phyloP scores from a whole-genome alignment of 139 green algal genomes.

The Tetradesmus obliquus region DNA sequence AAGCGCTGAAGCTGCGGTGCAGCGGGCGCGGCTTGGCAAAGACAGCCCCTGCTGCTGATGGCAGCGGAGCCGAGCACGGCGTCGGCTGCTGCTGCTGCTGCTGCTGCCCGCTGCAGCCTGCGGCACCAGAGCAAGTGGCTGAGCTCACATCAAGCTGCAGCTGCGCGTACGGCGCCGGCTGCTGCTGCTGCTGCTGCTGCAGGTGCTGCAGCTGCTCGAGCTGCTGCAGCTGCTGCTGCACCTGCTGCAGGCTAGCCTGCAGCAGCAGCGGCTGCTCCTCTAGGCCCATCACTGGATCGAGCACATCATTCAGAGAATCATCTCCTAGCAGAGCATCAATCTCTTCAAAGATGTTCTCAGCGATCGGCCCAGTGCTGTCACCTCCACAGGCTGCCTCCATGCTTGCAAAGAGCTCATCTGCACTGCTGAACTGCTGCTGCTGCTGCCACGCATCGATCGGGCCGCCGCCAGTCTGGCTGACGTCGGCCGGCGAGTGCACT shows the following conservation, averaged over 20 bases:
- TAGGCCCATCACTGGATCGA: neutral
- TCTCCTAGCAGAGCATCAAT: neutral
- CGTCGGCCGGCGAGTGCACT: neutral
- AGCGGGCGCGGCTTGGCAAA: neutral
- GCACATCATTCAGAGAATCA: neutral
- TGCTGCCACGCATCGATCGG: neutral
- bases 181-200: neutral
- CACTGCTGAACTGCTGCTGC: neutral
- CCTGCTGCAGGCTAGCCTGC: neutral
- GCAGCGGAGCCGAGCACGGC: neutral
- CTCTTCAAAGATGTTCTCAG: slow-evolving; percentile 17
- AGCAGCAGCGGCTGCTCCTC: slow-evolving; percentile 1
- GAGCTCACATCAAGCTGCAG: neutral
- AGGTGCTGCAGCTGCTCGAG: neutral
- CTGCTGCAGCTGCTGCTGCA: neutral
- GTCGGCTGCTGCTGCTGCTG: slow-evolving; percentile 25
- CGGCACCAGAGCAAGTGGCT: neutral
- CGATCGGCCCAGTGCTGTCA: neutral
- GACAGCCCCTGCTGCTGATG: slow-evolving; percentile 5
- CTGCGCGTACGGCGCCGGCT: neutral
- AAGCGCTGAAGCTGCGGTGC: neutral
- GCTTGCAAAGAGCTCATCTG: neutral
- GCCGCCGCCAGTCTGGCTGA: neutral
- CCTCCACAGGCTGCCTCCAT: neutral
- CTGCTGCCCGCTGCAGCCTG: slow-evolving; percentile 1